A percentile compares a stretch with the other conserved stretches of the same genome.
Conservation (phyloP, 2,329 filamentous ascomycete species). For the Diaporthe batatas region DNA sequence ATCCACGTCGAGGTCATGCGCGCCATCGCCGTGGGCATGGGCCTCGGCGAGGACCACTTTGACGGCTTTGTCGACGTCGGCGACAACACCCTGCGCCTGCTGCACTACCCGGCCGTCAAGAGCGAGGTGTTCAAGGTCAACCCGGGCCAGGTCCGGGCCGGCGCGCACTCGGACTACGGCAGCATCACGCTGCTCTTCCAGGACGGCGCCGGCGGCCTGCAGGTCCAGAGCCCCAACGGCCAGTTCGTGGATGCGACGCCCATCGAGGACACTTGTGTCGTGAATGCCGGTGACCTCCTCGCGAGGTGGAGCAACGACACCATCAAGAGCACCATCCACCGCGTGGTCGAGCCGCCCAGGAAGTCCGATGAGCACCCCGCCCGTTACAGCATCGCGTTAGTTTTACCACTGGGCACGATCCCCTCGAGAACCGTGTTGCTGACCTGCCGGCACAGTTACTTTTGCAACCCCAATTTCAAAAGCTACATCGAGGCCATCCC, state of each 20-base stretch:
- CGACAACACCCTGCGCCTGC: conserved; percentile 78
- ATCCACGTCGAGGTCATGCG: conserved; percentile 86
- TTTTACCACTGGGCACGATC: conserved; percentile 41
- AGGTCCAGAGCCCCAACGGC: conserved; percentile 78
- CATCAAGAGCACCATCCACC: conserved; percentile 90
- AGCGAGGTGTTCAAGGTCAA: conserved; percentile 75
- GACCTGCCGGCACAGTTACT: conserved; percentile 67
- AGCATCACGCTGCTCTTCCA: conserved; percentile 74
- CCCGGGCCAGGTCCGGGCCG: conserved; percentile 79
- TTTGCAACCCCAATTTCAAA: conserved; percentile 88
- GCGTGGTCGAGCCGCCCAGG: conserved; percentile 86
- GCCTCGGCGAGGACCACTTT: conserved; percentile 79
- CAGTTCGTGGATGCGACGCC: conserved; percentile 87
- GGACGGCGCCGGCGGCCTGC: conserved; percentile 67
- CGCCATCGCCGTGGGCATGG: conserved; percentile 86
- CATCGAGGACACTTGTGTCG: conserved; percentile 83
- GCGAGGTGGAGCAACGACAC: conserved; percentile 91
- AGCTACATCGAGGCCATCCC: conserved; percentile 84
- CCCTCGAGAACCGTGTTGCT: neutral
- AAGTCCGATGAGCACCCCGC: conserved; percentile 74
- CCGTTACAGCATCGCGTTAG: conserved; percentile 86
- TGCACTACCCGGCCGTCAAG: conserved; percentile 81
- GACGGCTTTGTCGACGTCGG: conserved; percentile 78
- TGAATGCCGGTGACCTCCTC: conserved; percentile 90
- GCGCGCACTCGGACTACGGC: conserved; percentile 79